These are phyloP conservation scores for Incumbomyces delicatus DNA, from an alignment of 2,329 filamentous ascomycete species.

Conservation along the genomic window DNA sequence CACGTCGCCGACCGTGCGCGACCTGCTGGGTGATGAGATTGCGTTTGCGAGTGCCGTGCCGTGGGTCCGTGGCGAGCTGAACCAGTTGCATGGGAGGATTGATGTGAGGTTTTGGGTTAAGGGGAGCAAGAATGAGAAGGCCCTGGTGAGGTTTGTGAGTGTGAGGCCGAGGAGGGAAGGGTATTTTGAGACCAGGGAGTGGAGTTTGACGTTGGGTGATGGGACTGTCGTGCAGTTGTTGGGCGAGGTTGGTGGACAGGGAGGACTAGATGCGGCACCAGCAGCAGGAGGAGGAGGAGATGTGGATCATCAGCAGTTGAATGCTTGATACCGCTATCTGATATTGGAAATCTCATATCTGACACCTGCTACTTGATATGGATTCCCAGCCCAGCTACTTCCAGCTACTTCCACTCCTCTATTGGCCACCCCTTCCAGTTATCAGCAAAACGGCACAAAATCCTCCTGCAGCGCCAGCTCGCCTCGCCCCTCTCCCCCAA, in stretches of 20 bases:
- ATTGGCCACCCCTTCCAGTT: no score
- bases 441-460: conserved; percentile 2
- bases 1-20: conserved; percentile 64
- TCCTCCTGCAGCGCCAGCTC: conserved; percentile 6
- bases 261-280: background rate
- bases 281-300: no score
- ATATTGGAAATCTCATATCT: no score
- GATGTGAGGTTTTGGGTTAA: conserved; percentile 80
- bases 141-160: conserved; percentile 72
- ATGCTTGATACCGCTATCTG: no score
- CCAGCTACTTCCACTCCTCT: no score
- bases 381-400: no score
- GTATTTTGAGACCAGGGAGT: conserved; percentile 80
- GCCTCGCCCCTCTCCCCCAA: background rate
- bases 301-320: no score
- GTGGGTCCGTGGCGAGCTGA: conserved; percentile 79
- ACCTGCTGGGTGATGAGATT: conserved; percentile 74
- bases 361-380: no score
- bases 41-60: conserved; percentile 71
- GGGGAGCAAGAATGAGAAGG: conserved; percentile 56
- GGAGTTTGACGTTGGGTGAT: conserved; percentile 66
- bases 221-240: conserved; percentile 66
- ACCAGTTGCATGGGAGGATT: conserved; percentile 85
- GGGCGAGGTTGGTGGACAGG: conserved; percentile 11
- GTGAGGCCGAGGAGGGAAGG: conserved; percentile 56